phyloP scores from a whole-genome alignment of 1,139 yeast genomes.

The Petasospora rhodanensis region DNA sequence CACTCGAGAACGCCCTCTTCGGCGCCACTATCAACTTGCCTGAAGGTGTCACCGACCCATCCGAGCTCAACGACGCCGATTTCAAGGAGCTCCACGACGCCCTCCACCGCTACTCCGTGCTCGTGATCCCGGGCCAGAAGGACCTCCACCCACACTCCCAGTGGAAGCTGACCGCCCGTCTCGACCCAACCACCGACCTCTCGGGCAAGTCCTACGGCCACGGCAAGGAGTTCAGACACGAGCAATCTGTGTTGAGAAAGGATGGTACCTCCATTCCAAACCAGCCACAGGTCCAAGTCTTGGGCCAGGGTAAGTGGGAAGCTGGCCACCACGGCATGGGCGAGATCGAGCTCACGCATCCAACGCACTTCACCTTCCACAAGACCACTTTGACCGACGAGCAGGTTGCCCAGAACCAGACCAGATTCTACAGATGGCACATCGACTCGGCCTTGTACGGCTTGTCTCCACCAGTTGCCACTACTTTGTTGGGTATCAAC shows the following conservation, averaged over 20 bases:
- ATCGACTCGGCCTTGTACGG: constrained; percentile 86
- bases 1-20: constrained; percentile 48
- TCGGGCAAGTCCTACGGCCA: constrained; percentile 69
- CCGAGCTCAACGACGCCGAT: constrained; percentile 59
- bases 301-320: constrained; percentile 70
- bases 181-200: constrained; percentile 64
- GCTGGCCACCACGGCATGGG: constrained; percentile 68
- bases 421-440: constrained; percentile 90
- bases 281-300: constrained; percentile 85
- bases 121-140: constrained; percentile 67
- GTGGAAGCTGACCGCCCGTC: constrained; percentile 64
- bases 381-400: constrained; percentile 56
- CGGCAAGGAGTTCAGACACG: constrained; percentile 78
- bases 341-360: constrained; percentile 68
- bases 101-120: constrained; percentile 61
- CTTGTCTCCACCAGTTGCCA: constrained; percentile 78
- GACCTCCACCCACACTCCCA: constrained; percentile 68
- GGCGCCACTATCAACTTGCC: constrained; percentile 71
- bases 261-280: constrained; percentile 76
- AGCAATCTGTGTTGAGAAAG: constrained; percentile 67
- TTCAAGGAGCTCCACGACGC: constrained; percentile 60
- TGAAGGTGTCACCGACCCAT: constrained; percentile 67
- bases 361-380: constrained; percentile 79
- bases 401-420: constrained; percentile 56
- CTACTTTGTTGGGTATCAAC: constrained; percentile 75